Evolutionary conservation across 2,329 filamentous ascomycete species (phyloP), one percentile per base, ranked within the genome.

Genomic region (Zasmidium cellare): DNA sequence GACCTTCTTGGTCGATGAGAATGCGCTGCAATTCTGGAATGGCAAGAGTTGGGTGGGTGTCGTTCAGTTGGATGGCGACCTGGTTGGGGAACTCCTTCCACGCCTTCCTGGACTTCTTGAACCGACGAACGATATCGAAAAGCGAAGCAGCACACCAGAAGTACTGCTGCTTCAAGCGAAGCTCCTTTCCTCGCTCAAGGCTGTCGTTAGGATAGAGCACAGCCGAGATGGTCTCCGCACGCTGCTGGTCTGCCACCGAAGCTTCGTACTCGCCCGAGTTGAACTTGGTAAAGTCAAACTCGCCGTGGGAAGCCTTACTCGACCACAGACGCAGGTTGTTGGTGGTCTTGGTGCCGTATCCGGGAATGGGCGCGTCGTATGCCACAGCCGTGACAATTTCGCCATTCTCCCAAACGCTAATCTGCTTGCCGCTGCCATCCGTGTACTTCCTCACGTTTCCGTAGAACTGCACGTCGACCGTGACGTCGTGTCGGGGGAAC

Each of bases 261-360:
- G 90, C 94, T 78, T 99, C 94, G 73, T 99, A 99, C 69, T 99
- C 92, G 63, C 94, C 94, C 59, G 84, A 94, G 79, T 99, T 99
- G 86, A 99, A 99, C 75, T 97, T 97, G 72, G 97, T 93, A 79
- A 99, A 99, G 78, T 99, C 93, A 65, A 99, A 99, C 76, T 99
- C 94, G 65, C 94, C 94, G 67, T 91, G 93, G 47, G 92, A 92
- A 46, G 94, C 93, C 78, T 97, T 97, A 81, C 92, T 97, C 46
- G 92, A 96, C 94, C 94, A 99, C 41, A 99, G 82, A 60, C 94
- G 89, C 63, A 99, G 82, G 77, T 99, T 99, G 81, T 99, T 99
- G 67, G 92, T 97, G 11, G 92, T 93, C 7, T 86, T 80, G 0
- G 94, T 99, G 61, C 86, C 87, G 73, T 92, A 97, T 9, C 94